A percentile compares a stretch with the other conserved stretches of the same genome.
Conservation (phyloP, 352 stramenopile genomes). For the Globisporangium radiosum region DNA sequence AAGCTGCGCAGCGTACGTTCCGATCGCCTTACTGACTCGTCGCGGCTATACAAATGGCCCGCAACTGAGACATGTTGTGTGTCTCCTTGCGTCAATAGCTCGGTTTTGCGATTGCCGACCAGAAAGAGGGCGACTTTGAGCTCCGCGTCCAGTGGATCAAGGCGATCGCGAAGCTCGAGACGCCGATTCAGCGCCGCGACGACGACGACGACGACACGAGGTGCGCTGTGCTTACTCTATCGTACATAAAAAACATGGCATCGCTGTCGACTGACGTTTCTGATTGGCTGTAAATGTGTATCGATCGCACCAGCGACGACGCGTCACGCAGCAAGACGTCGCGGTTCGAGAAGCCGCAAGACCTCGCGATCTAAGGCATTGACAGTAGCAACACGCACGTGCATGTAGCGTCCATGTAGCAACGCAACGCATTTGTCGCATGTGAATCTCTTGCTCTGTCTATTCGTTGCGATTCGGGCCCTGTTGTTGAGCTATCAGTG, state of each 20-base stretch:
- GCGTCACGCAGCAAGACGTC: conserved; percentile 22
- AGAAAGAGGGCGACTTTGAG: conserved; percentile 84
- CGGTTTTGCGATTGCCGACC: conserved; percentile 78
- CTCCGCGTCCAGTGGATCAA: conserved; percentile 85
- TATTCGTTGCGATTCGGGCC: background rate
- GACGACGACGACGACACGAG: conserved; percentile 19
- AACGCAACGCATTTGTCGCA: no score
- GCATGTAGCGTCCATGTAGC: no score
- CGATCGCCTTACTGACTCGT: background rate
- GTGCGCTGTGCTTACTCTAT: background rate
- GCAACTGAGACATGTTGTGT: background rate
- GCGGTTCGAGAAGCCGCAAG: conserved; percentile 46
- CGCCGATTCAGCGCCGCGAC: conserved; percentile 14
- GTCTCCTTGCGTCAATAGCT: conserved; percentile 26
- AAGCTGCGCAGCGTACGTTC: conserved; percentile 66
- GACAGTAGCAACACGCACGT: no score
- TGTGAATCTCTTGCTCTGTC: background rate
- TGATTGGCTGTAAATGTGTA: background rate
- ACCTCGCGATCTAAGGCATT: conserved; percentile 51
- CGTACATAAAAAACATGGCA: background rate
- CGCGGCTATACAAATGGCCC: no score
- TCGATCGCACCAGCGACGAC: conserved; percentile 18
- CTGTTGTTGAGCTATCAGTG: no score
- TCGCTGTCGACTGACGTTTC: background rate
- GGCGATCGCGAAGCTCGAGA: conserved; percentile 58